These are phyloP conservation scores for Apiospora hydei DNA, from an alignment of 2,329 filamentous ascomycete species.

Conservation along the genomic window DNA sequence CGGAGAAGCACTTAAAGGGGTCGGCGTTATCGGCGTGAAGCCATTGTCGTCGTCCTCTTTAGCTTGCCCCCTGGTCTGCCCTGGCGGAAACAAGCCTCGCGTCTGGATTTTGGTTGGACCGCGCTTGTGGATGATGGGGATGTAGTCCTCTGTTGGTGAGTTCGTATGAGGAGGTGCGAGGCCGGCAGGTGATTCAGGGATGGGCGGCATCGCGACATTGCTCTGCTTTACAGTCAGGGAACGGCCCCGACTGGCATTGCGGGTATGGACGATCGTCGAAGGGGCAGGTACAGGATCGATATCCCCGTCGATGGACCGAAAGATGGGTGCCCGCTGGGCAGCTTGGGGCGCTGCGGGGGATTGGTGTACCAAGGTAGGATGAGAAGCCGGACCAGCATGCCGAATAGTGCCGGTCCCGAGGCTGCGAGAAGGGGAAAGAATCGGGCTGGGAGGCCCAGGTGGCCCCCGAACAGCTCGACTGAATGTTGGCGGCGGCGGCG, in stretches of 20 bases:
- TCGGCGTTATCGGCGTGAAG: conserved; percentile 40
- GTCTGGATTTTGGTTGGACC: conserved; percentile 31
- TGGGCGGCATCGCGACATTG: conserved; percentile 27
- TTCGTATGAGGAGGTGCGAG: neutral
- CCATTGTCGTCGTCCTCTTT: conserved; percentile 36
- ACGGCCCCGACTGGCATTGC: conserved; percentile 22
- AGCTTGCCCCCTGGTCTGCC: conserved; percentile 25
- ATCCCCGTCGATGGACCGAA: conserved; percentile 35
- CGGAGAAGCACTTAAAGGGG: conserved; percentile 34
- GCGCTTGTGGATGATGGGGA: conserved; percentile 31
- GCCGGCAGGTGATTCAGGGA: conserved; percentile 27
- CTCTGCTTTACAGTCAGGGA: conserved; percentile 25
- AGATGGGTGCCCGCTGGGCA: conserved; percentile 32
- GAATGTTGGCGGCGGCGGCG: neutral
- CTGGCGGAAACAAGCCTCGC: conserved; percentile 33
- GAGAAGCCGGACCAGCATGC: conserved; percentile 31
- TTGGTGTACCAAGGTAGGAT: conserved; percentile 28
- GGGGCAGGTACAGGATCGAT: conserved; percentile 33
- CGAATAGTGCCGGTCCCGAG: conserved; percentile 26
- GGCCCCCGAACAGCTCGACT: conserved; percentile 21
- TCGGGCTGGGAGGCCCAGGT: conserved; percentile 1
- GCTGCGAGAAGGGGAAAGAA: conserved; percentile 12
- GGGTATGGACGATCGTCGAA: conserved; percentile 30
- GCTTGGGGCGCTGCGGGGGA: conserved; percentile 33
- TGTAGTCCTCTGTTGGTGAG: neutral